Base-by-base conservation (phyloP, 192 early-diverging fungal species). In the Rhizophagus sp. region DNA sequence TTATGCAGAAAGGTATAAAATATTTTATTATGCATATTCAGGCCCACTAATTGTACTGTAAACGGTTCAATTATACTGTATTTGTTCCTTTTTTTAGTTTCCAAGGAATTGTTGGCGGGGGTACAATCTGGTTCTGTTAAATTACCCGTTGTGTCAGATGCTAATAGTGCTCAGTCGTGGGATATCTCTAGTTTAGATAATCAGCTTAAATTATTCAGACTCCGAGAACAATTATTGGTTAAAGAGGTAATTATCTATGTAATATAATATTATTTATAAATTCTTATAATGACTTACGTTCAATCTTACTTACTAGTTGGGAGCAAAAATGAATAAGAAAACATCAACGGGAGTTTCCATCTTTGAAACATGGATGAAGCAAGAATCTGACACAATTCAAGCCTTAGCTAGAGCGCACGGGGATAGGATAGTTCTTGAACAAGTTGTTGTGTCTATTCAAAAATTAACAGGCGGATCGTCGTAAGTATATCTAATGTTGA, bases 301-400 rank as follows among this genome's bases (percentile, higher is more conserved):
- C 52, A n/a, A 65, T 15, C 0, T 34, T 4, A 67, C 27, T 70
- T 30, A 19, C 62, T 69, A 89, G 80, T 81, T 93, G 34, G 81
- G 80, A 36, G 70, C 83, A 19, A 83, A 79, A 36, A 87, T 93
- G 88, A 83, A 84, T 72, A 69, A 79, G 68, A 91, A 90, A 81
- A 83, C 91, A 57, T 73, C 67, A 34, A 69, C 74, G 27, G 90
- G 90, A 62, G 75, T 85, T 68, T 62, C 77, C 6, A 68, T 93
- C 73, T 94, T 93, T 82, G 90, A 93, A 61, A 89, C 92, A 30
- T 94, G 93, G 93, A 94, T 94, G 93, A 81, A 82, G 65, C 87
- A 93, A 81, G 90, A 94, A 81, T 91, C 89, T 27, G 92, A 94
- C 64, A 82, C 83, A 0, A 91, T 94, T 71, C 93, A 94, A 82